These are phyloP conservation scores for Stromatinia cepivora DNA, from an alignment of 2,329 filamentous ascomycete genomes.

Conservation along the genomic window DNA sequence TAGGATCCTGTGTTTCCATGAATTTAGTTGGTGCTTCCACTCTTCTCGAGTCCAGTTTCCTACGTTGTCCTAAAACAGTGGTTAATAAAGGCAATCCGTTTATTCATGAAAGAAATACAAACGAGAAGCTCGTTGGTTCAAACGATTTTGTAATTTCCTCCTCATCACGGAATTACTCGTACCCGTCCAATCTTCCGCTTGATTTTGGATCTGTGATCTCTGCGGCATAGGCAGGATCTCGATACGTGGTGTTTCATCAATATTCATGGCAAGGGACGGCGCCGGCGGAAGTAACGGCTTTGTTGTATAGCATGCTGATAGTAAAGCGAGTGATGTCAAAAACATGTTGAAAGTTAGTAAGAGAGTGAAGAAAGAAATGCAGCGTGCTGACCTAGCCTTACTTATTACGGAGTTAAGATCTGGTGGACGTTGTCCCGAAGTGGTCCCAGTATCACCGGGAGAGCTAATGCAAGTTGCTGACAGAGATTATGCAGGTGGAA, in stretches of 20 bases:
- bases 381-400: conserved; percentile 7
- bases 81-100: not conserved
- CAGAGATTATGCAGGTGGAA: not conserved
- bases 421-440: not conserved
- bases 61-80: conserved; percentile 3
- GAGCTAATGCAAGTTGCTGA: conserved; percentile 12
- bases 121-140: conserved; percentile 40
- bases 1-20: not conserved
- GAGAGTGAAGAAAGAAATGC: not conserved
- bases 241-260: conserved; percentile 21
- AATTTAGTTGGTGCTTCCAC: not conserved
- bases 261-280: no score
- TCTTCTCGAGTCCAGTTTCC: not conserved
- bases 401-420: not conserved
- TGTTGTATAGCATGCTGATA: not conserved
- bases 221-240: conserved; percentile 28
- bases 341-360: not conserved
- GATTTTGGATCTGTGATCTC: conserved; percentile 23
- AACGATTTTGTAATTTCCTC: conserved; percentile 36
- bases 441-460: not conserved
- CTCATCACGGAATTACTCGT: conserved; percentile 37
- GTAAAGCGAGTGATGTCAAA: not conserved
- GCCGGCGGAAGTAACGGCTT: not conserved
- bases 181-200: conserved; percentile 42
- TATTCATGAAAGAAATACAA: conserved; percentile 9